Evolutionary conservation across 306 rosid genomes (phyloP), one percentile per base, ranked within the genome.

Genomic region (Malus sieversii): DNA sequence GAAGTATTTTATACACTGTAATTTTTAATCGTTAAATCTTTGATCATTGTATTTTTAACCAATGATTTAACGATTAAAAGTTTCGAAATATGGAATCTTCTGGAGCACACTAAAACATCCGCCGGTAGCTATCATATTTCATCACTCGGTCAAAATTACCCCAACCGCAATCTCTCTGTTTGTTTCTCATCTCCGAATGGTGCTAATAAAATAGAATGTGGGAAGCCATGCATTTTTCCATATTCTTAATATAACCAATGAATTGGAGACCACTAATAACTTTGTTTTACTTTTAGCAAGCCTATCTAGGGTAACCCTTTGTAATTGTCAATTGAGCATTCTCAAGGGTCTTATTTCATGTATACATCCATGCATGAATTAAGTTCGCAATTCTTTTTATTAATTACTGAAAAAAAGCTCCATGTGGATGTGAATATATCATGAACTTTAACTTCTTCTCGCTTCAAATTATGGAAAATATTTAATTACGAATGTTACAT

Each of bases 121-220:
- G 8, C 5, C 19, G 2, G 20, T 51, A 51, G 55, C 18, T 48
- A 48, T 51, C 55, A 51, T 51, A 18, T 8, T 57, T 57, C 25
- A 57, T 57, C 62, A 58, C 20, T 58, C 6, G 55, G 5, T 51
- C 29, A 9, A n/a, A 58, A 58, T n/a, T n/a, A 22, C 29, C 62
- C 27, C 10, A 25, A 60, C 66, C 12, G 6, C 65, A 60, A 5
- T 30, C 32, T 59, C 65, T 18, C 53, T 7, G 5, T 40, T 22
- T 42, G 30, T 40, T 33, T 60, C 64, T n/a, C 32, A 59, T n/a
- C 64, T 59, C 6, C 13, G 35, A 22, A 19, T 46, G 25, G 23
- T 32, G 38, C 64, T 48, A 80, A 68, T 45, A 64, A 72, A 67
- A 73, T 73, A 55, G 78, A 58, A 60, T 30, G 66, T 57, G 68